Evolutionary conservation across 192 early-diverging fungal species (phyloP).

Genomic region (Obelidium mucronatum): DNA sequence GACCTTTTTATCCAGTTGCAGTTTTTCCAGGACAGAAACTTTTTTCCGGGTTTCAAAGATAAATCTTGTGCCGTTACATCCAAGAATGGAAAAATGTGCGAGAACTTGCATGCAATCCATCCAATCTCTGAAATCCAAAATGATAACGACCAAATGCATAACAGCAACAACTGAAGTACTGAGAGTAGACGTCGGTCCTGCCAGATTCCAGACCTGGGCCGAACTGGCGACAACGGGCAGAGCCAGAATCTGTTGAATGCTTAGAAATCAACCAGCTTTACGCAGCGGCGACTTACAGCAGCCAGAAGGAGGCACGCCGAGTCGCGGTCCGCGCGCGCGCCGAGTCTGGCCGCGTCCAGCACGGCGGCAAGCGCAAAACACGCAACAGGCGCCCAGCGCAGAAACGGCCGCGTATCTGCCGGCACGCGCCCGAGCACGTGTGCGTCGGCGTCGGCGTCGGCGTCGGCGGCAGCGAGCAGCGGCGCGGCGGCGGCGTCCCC

Average conservation of each 20-base stretch:
- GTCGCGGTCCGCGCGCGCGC: no score
- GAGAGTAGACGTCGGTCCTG: constrained; percentile 17
- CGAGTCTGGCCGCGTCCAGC: not conserved
- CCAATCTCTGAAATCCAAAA: not conserved
- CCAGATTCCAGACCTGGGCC: not conserved
- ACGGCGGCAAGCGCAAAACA: not conserved
- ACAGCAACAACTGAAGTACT: not conserved
- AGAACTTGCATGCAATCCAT: constrained; percentile 1
- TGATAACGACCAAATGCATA: constrained; percentile 11
- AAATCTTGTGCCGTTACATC: not conserved
- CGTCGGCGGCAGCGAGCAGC: not conserved
- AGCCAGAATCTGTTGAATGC: not conserved
- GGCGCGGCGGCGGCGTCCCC: not conserved
- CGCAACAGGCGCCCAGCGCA: constrained; percentile 5
- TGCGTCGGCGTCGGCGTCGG: not conserved
- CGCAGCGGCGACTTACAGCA: constrained; percentile 1
- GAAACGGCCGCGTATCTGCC: not conserved
- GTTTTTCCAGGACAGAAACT: not conserved
- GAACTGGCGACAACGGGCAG: not conserved
- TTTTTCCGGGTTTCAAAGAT: not conserved
- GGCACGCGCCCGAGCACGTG: not conserved
- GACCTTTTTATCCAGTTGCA: not conserved
- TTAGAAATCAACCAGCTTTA: not conserved
- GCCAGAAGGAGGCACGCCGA: not conserved
- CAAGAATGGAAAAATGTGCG: not conserved